Percentiles rank a stretch among this genome's conserved stretches.
Evolutionary conservation across 1,139 yeast genomes (phyloP).

Genomic region (Hemisphaericaspora subhashii): DNA sequence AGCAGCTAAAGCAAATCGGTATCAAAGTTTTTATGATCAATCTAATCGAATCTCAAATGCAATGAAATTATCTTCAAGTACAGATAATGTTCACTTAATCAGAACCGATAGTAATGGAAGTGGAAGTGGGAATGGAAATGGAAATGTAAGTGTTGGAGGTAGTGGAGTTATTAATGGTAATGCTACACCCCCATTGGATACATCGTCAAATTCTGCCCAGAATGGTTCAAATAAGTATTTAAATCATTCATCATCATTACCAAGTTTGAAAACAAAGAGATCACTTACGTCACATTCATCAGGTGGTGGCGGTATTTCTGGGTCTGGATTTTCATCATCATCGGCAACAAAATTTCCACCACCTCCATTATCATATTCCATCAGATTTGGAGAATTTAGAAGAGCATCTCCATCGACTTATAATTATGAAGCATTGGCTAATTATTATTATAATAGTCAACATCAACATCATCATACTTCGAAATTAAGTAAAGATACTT

Average conservation of each 20-base stretch:
- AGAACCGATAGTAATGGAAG: slow-evolving; percentile 20
- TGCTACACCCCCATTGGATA: slow-evolving; percentile 11
- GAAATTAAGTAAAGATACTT: background rate
- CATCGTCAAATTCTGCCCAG: slow-evolving; percentile 2
- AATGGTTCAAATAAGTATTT: slow-evolving; percentile 13
- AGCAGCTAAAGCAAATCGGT: slow-evolving; percentile 51
- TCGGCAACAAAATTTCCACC: slow-evolving; percentile 1
- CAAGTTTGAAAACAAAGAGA: slow-evolving; percentile 27
- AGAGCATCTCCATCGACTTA: slow-evolving; percentile 4
- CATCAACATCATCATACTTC: slow-evolving; percentile 1
- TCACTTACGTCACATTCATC: slow-evolving; percentile 7
- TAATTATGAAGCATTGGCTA: background rate
- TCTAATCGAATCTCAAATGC: slow-evolving; percentile 48
- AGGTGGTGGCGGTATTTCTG: slow-evolving; percentile 1
- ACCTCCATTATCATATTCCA: slow-evolving; percentile 1
- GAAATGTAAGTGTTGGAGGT: background rate
- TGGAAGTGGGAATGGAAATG: slow-evolving; percentile 4
- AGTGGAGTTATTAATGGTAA: background rate
- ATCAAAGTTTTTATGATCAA: slow-evolving; percentile 52
- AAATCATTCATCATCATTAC: slow-evolving; percentile 45
- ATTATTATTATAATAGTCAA: slow-evolving; percentile 1
- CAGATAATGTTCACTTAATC: slow-evolving; percentile 41
- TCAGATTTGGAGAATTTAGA: slow-evolving; percentile 2
- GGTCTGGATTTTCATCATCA: background rate
- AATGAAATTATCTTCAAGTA: slow-evolving; percentile 36